A percentile compares a stretch with the other conserved stretches of the same genome.
Conservation (phyloP, 768 basidiomycete genomes). For the Mycena metata region DNA sequence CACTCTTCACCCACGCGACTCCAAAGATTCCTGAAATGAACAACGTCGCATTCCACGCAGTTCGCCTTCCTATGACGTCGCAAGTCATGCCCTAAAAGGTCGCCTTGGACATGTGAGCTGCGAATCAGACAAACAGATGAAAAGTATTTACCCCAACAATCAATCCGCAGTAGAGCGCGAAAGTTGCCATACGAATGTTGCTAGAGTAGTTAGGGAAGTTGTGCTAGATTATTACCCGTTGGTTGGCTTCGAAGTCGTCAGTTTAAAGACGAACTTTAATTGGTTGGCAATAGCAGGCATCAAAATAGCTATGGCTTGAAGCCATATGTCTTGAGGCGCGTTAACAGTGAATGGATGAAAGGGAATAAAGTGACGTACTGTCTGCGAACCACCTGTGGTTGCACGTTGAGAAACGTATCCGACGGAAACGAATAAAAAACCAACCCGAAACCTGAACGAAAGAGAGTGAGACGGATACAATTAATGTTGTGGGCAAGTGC, state of each 20-base stretch:
- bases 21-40: conserved; percentile 69
- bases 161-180: conserved; percentile 55
- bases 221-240: conserved; percentile 17
- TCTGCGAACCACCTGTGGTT: conserved; percentile 35
- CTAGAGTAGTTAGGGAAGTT: conserved; percentile 37
- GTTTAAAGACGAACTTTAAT: conserved; percentile 12
- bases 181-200: conserved; percentile 51
- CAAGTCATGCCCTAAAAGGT: conserved; percentile 65
- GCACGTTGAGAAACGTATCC: background rate
- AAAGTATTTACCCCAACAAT: conserved; percentile 54
- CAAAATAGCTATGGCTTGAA: conserved; percentile 56
- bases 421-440: background rate
- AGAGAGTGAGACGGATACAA: background rate
- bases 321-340: conserved; percentile 45
- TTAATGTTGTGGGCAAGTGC: background rate
- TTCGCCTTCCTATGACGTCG: conserved; percentile 66
- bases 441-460: conserved; percentile 33
- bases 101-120: conserved; percentile 42
- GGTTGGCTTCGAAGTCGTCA: conserved; percentile 45
- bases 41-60: conserved; percentile 67
- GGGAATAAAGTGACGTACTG: conserved; percentile 17
- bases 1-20: conserved; percentile 49
- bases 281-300: conserved; percentile 44
- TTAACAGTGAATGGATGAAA: background rate
- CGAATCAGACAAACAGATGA: background rate